Evolutionary conservation across 768 basidiomycete genomes (phyloP).

Genomic region (Roridomyces roridus): DNA sequence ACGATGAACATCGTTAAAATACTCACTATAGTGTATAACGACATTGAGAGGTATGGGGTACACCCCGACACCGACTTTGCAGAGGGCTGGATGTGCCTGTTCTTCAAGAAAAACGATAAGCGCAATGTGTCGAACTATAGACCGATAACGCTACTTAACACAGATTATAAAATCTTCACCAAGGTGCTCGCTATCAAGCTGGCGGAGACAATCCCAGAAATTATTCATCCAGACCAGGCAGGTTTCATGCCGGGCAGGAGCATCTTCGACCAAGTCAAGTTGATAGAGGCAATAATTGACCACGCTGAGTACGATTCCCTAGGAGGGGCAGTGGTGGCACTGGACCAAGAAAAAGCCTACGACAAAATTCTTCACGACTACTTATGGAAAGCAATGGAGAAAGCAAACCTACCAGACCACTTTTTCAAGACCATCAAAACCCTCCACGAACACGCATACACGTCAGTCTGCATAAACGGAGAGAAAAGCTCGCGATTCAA

Average conservation of each 20-base stretch:
- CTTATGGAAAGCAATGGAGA: conserved; percentile 2
- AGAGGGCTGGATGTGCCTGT: background rate
- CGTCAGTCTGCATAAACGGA: conserved; percentile 18
- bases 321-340: background rate
- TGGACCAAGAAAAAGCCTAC: conserved; percentile 19
- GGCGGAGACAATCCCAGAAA: background rate
- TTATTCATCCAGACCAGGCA: conserved; percentile 2
- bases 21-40: background rate
- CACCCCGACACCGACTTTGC: background rate
- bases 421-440: conserved; percentile 22
- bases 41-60: background rate
- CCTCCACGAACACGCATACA: conserved; percentile 21
- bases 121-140: conserved; percentile 1
- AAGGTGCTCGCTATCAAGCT: background rate
- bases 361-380: conserved; percentile 27
- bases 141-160: conserved; percentile 4
- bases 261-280: conserved; percentile 29
- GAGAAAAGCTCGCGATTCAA: conserved; percentile 17
- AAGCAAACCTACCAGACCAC: conserved; percentile 1
- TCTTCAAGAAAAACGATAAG: background rate
- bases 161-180: conserved; percentile 6
- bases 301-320: conserved; percentile 8
- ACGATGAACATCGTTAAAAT: background rate
- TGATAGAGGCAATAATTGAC: conserved; percentile 18
- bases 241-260: conserved; percentile 30